Evolutionary conservation across 2,329 filamentous ascomycete genomes (phyloP), one percentile per base, ranked within the genome.

Genomic region (Taxawa tesnikishii): DNA sequence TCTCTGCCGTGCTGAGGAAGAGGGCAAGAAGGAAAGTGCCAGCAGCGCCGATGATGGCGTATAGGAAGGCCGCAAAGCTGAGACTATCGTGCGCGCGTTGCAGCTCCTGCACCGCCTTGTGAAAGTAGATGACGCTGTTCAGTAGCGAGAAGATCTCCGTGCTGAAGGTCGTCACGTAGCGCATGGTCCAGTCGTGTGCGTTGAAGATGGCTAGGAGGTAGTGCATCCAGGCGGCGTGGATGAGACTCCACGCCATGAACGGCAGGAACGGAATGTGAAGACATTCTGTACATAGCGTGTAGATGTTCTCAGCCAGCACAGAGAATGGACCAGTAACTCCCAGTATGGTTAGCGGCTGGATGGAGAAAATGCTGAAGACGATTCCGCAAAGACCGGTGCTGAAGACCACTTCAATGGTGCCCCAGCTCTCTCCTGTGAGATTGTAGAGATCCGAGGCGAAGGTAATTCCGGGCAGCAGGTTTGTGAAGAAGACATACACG

Each of bases 181-280:
- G 63, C 75, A 79, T 79, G 0, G 74, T 79, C 70, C 73, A 79
- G 50, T 78, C 73, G 45, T 79, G 73, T 4, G 73, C 74, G 49
- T 79, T 79, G 52, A 78, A 68, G 31, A 77, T 67, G 33, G 74
- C 73, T 9, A 79, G 59, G 3, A 78, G 51, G 42, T 68, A 69
- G 45, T 76, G 71, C 62, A 79, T 69, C 75, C 75, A 79, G 6
- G 62, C 68, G 5, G 73, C 62, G 47, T 79, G 74, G 31, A 79
- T 74, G 21, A 77, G 61, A 3, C 70, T 67, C 74, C 74, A 79
- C 2, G 75, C 71, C 72, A 79, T 79, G 47, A 79, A 70, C 2
- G 70, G 65, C n/a, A 79, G 57, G 47, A 77, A 79, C 13, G 68
- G 59, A 31, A 75, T 64, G 60, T 70, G 36, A 32, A 79, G 75